Percentiles rank a stretch among this genome's conserved stretches.
Conservation (phyloP, 331 rosid species). For the Pyrus hybrid region DNA sequence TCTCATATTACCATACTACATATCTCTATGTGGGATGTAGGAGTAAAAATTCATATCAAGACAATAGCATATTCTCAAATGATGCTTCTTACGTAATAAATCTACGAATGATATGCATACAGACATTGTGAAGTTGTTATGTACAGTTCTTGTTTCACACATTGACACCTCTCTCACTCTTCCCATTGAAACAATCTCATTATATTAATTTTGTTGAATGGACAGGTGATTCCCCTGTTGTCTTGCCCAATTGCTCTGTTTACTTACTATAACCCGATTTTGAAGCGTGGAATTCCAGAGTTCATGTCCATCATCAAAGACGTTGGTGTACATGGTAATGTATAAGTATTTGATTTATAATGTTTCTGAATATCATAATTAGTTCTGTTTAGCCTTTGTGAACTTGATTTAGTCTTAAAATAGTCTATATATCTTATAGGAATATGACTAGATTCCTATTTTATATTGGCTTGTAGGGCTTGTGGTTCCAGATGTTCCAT, state of each 20-base stretch:
- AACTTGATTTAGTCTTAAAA: not conserved
- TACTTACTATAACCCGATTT: constrained; percentile 83
- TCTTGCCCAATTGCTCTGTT: constrained; percentile 85
- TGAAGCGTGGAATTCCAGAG: constrained; percentile 65
- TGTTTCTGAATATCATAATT: not conserved
- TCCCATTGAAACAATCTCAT: not conserved
- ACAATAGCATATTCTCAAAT: not conserved
- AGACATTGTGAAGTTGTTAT: no score
- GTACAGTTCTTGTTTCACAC: no score
- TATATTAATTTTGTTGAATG: constrained; percentile 12
- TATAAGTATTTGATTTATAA: constrained; percentile 1
- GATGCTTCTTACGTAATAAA: no score
- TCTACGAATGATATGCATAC: no score
- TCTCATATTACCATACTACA: not conserved
- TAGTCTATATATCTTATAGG: not conserved
- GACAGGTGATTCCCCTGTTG: constrained; percentile 74
- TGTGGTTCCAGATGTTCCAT: constrained; percentile 93
- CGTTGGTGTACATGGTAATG: constrained; percentile 68
- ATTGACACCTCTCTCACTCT: no score
- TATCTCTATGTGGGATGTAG: not conserved
- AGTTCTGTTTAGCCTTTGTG: not conserved
- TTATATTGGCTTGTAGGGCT: constrained; percentile 45
- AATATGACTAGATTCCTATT: not conserved
- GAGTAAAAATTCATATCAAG: not conserved
- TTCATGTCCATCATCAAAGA: constrained; percentile 69